These are phyloP conservation scores for Cordyceps cateniannulata DNA, from an alignment of 2,329 filamentous ascomycete genomes.

Conservation along the genomic window DNA sequence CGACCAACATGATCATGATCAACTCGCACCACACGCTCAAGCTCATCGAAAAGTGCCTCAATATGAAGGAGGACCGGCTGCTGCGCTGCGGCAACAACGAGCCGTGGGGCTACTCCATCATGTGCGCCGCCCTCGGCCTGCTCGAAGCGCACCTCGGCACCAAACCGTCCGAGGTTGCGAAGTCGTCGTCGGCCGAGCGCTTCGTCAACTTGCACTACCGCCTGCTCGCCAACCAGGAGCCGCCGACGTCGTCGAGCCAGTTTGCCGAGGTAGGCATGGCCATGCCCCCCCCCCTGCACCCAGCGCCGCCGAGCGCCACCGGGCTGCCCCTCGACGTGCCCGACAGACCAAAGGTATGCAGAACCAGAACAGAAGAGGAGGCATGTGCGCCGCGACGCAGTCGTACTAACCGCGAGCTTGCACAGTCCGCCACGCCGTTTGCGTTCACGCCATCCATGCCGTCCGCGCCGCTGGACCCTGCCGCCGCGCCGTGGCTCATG, in stretches of 20 bases:
- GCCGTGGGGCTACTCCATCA: conserved; percentile 58
- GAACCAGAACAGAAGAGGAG: no score
- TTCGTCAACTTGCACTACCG: conserved; percentile 54
- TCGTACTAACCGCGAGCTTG: background rate
- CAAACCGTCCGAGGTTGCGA: conserved; percentile 50
- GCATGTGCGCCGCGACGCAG: no score
- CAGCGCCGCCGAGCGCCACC: conserved; percentile 14
- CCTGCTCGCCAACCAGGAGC: conserved; percentile 48
- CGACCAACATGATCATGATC: conserved; percentile 56
- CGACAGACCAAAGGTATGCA: conserved; percentile 34
- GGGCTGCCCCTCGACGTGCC: conserved; percentile 28
- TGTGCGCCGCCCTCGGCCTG: conserved; percentile 54
- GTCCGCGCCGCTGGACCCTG: conserved; percentile 28
- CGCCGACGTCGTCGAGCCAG: conserved; percentile 15
- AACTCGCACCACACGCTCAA: conserved; percentile 54
- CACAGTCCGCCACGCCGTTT: conserved; percentile 37
- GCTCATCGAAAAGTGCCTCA: conserved; percentile 55
- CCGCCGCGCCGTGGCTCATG: conserved; percentile 28
- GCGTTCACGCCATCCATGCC: conserved; percentile 30
- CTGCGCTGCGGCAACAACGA: conserved; percentile 58
- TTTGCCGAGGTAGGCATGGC: conserved; percentile 28
- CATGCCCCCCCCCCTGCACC: conserved; percentile 20
- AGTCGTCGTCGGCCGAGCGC: conserved; percentile 51
- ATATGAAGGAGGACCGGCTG: conserved; percentile 55
- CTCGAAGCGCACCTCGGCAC: conserved; percentile 53